Evolutionary conservation across 192 early-diverging fungal species (phyloP), one percentile per base, ranked within the genome.

Genomic region (Entomortierella lignicola): DNA sequence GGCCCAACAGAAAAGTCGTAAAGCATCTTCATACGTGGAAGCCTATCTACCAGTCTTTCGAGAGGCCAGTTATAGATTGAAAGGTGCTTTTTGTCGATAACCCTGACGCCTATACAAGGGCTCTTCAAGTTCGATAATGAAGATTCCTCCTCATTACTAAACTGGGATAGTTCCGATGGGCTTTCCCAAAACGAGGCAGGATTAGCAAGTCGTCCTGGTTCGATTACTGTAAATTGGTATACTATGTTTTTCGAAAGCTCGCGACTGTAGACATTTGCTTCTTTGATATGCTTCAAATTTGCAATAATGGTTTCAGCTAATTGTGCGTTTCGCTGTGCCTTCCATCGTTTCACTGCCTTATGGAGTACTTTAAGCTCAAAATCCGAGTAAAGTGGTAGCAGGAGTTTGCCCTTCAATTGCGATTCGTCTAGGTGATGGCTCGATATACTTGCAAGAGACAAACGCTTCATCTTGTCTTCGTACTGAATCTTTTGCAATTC

Each of bases 201-300:
- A 43, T 86, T 85, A 18, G 82, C 81, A 12, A 84, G 83, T 0
- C 71, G 79, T n/a, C 82, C 88, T 30, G 89, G 89, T 26, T 92
- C 91, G 41, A 94, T 72, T 21, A 96, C 84, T 20, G 90, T 88
- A 66, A 96, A 92, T 69, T 97, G 95, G 82, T 94, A 98, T 4
- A 92, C 72, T 5, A 94, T 92, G 32, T 93, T 81, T 48, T 93
- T 95, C 8, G 81, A 83, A n/a, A 97, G 83, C 73, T 98, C 96
- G 54, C 89, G 88, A 69, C 92, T 86, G 31, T 95, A 95, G 17
- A 97, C 87, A 65, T 97, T 98, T 47, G 95, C 96, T 69, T 97
- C 94, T 75, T 97, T 97, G 51, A 98, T 70, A 27, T 91, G 71
- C 8, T 89, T 82, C 0, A 90, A 90, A 63, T 92, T 91, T 13